phyloP scores from a whole-genome alignment of 1,284 basidiomycete genomes.

The Pseudozyma pruni region DNA sequence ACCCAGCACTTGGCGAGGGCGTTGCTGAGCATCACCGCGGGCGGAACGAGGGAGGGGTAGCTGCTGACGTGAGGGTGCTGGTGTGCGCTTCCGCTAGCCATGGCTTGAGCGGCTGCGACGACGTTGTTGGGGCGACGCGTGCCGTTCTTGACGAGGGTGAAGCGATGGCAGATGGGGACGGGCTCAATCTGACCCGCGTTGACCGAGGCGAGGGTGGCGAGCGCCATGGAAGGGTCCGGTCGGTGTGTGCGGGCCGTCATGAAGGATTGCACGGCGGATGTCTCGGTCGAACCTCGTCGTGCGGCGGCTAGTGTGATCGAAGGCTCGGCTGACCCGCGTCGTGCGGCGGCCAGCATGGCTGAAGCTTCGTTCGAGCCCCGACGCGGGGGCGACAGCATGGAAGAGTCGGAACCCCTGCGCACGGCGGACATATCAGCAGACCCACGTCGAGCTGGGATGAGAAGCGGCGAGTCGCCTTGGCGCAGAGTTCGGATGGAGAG shows the following conservation, averaged over 20 bases:
- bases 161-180: conserved; percentile 54
- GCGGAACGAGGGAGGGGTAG: conserved; percentile 53
- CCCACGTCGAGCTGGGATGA: conserved; percentile 39
- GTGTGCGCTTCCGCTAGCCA: conserved; percentile 15
- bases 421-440: conserved; percentile 29
- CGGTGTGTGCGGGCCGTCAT: conserved; percentile 55
- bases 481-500: conserved; percentile 45
- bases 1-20: conserved; percentile 63
- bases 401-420: too few relatives aligned
- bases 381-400: too few relatives aligned
- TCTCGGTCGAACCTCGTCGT: conserved; percentile 30
- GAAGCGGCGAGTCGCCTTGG: conserved; percentile 36
- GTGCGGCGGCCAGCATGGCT: conserved; percentile 25
- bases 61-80: conserved; percentile 18
- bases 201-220: conserved; percentile 57
- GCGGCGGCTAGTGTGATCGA: conserved; percentile 21
- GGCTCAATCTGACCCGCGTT: conserved; percentile 31
- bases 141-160: conserved; percentile 64
- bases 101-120: conserved; percentile 34
- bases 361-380: too few relatives aligned
- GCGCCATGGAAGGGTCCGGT: conserved; percentile 49
- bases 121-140: conserved; percentile 48
- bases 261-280: conserved; percentile 40
- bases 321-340: conserved; percentile 37
- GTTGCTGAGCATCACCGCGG: conserved; percentile 61